A percentile compares a stretch with the other conserved stretches of the same genome.
Evolutionary conservation across 768 basidiomycete genomes (phyloP).

Genomic region (Amanita muscaria): DNA sequence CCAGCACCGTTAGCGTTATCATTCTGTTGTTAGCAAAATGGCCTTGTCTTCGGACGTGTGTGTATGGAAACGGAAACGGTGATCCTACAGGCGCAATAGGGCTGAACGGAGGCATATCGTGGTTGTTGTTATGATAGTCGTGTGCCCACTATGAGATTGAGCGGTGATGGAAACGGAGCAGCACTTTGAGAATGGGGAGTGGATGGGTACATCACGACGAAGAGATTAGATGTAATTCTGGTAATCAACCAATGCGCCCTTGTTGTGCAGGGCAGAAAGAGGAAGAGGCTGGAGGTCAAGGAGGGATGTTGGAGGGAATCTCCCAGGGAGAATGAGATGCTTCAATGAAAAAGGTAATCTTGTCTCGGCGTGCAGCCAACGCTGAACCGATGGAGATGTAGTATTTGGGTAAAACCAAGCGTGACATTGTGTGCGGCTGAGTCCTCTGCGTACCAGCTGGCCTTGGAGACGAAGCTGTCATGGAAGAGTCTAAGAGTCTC

Average conservation of each 20-base stretch:
- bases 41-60: slow-evolving; percentile 55
- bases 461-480: too few species aligned
- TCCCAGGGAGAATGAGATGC: too few species aligned
- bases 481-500: too few species aligned
- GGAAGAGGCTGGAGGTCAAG: too few species aligned
- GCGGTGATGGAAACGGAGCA: slow-evolving; percentile 64
- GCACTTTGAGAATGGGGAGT: slow-evolving; percentile 71
- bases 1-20: slow-evolving; percentile 37
- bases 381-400: too few species aligned
- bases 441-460: too few species aligned
- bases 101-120: slow-evolving; percentile 35
- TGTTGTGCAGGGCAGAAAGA: too few species aligned
- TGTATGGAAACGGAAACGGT: slow-evolving; percentile 73
- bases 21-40: slow-evolving; percentile 22
- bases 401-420: too few species aligned
- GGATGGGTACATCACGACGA: slow-evolving; percentile 68
- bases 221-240: slow-evolving; percentile 49
- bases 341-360: too few species aligned
- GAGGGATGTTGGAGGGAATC: too few species aligned
- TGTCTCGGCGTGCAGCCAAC: too few species aligned
- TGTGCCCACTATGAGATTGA: slow-evolving; percentile 44
- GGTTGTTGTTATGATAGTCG: slow-evolving; percentile 29
- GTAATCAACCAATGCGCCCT: slow-evolving; percentile 53
- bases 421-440: too few species aligned
- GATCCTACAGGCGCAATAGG: slow-evolving; percentile 57